phyloP scores from a whole-genome alignment of 83 land plant species.

The Thuja plicata region DNA sequence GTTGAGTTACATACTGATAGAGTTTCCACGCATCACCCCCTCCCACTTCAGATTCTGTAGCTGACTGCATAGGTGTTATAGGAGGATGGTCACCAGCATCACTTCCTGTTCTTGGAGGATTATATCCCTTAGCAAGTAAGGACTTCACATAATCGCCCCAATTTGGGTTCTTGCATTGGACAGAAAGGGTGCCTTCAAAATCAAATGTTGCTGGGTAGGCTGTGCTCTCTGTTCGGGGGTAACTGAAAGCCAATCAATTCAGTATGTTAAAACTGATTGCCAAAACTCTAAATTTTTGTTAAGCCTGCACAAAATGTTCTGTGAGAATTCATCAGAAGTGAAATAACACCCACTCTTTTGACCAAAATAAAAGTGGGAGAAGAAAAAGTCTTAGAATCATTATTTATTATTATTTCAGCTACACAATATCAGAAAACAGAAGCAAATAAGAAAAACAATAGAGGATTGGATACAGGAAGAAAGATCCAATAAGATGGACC shows the following conservation, averaged over 20 bases:
- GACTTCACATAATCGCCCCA: constrained; percentile 74
- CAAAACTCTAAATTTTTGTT: background rate
- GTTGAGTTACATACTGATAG: constrained; percentile 88
- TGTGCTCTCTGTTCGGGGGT: constrained; percentile 96
- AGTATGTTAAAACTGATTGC: background rate
- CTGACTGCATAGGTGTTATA: constrained; percentile 87
- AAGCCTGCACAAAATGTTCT: background rate
- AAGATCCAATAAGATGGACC: background rate
- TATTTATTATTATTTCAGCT: background rate
- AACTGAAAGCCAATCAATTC: constrained; percentile 40
- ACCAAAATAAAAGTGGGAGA: background rate
- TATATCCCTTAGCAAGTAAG: constrained; percentile 60
- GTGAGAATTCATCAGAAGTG: background rate
- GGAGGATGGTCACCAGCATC: constrained; percentile 99
- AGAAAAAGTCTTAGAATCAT: background rate
- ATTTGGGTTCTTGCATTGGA: constrained; percentile 55
- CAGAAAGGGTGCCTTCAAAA: constrained; percentile 55
- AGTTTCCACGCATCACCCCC: constrained; percentile 88
- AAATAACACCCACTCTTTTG: background rate
- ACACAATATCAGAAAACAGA: background rate
- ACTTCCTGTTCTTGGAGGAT: constrained; percentile 70
- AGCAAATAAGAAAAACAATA: background rate
- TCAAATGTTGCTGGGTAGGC: constrained; percentile 94
- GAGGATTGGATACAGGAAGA: background rate
- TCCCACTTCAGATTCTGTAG: constrained; percentile 80